phyloP scores from a whole-genome alignment of 1,284 basidiomycete genomes.

The Dichomitus squalens region DNA sequence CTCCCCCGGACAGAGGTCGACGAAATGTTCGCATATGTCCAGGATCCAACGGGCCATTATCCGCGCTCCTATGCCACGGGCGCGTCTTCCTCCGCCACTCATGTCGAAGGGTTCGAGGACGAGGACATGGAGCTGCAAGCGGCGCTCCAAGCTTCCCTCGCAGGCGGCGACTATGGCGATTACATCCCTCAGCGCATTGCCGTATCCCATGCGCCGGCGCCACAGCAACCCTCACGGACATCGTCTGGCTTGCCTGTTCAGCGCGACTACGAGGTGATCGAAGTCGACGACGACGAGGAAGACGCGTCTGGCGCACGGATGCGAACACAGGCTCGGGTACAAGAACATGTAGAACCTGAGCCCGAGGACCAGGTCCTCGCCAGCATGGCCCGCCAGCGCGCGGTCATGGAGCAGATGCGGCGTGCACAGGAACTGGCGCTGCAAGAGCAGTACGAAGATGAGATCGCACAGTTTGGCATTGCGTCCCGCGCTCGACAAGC shows the following conservation, averaged over 20 bases:
- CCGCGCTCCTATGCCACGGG: conserved; percentile 15
- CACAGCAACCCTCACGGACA: not conserved
- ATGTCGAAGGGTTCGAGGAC: conserved; percentile 59
- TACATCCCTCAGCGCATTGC: conserved; percentile 8
- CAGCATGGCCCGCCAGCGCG: conserved; percentile 65
- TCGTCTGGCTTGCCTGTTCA: not conserved
- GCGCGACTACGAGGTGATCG: conserved; percentile 14
- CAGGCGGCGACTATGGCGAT: conserved; percentile 18
- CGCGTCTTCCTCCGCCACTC: conserved; percentile 13
- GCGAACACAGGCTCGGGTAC: not conserved
- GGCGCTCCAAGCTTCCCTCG: conserved; percentile 79
- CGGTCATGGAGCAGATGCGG: conserved; percentile 65
- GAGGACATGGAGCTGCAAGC: conserved; percentile 89
- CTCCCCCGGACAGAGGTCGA: conserved; percentile 70
- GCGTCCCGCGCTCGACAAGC: conserved; percentile 26
- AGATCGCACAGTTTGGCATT: conserved; percentile 34
- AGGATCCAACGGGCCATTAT: conserved; percentile 41
- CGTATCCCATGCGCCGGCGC: not conserved
- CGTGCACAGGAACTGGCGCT: conserved; percentile 71
- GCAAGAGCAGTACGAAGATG: conserved; percentile 56
- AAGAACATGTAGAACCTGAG: not conserved
- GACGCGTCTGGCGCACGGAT: conserved; percentile 1
- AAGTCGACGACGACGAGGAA: conserved; percentile 20
- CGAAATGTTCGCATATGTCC: conserved; percentile 59
- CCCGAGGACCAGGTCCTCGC: conserved; percentile 61